Percentiles rank a stretch among this genome's conserved stretches.
These are phyloP conservation scores for Chalara sp. DNA, from an alignment of 2,329 filamentous ascomycete species.

Conservation along the genomic window DNA sequence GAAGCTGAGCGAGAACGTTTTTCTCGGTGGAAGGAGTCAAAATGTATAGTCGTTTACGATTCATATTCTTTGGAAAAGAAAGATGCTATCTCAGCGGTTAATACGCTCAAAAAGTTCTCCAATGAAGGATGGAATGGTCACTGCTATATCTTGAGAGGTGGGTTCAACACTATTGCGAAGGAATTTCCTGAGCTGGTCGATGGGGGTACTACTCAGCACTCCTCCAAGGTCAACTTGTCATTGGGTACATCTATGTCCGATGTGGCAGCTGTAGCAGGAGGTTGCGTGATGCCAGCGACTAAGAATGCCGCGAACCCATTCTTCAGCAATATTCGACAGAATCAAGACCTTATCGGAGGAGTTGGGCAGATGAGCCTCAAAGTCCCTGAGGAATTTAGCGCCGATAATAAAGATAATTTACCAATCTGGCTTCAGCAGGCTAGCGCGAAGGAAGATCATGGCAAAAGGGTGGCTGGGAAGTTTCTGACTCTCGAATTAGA, in stretches of 20 bases:
- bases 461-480: slow-evolving; percentile 72
- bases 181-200: slow-evolving; percentile 62
- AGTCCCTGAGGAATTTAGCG: slow-evolving; percentile 45
- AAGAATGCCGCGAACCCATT: slow-evolving; percentile 75
- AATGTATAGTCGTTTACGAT: slow-evolving; percentile 84
- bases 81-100: slow-evolving; percentile 73
- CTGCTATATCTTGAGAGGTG: slow-evolving; percentile 71
- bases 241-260: slow-evolving; percentile 40
- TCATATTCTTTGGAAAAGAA: slow-evolving; percentile 67
- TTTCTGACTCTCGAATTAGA: slow-evolving; percentile 79
- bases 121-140: slow-evolving; percentile 74
- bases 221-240: slow-evolving; percentile 40
- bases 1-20: slow-evolving; percentile 66
- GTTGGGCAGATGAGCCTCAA: slow-evolving; percentile 74
- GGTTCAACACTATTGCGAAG: slow-evolving; percentile 68
- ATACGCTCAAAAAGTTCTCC: slow-evolving; percentile 89
- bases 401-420: slow-evolving; percentile 38
- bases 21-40: slow-evolving; percentile 65
- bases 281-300: slow-evolving; percentile 70
- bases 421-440: slow-evolving; percentile 74
- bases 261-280: slow-evolving; percentile 77
- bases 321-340: slow-evolving; percentile 93
- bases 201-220: slow-evolving; percentile 29
- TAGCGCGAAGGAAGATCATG: slow-evolving; percentile 60
- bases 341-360: slow-evolving; percentile 89